phyloP scores from a whole-genome alignment of 345 rosid species.

The Gossypium rotundifolium region DNA sequence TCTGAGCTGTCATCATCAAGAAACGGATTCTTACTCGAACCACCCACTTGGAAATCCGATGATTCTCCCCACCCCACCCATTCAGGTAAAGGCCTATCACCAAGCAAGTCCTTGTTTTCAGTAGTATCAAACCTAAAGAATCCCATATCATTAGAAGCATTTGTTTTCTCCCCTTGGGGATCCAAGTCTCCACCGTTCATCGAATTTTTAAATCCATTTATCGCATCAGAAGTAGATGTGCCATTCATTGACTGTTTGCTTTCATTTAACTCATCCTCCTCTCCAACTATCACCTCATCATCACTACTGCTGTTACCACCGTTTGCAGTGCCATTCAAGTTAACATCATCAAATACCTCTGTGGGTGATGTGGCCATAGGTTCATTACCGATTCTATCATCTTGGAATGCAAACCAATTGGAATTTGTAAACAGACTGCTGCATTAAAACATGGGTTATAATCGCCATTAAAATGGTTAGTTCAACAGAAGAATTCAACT shows the following conservation, averaged over 20 bases:
- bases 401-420: conserved; percentile 97
- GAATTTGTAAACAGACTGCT: conserved; percentile 89
- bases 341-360: conserved; percentile 72
- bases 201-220: conserved; percentile 28
- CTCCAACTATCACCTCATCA: conserved; percentile 87
- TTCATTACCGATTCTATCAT: conserved; percentile 52
- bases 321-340: conserved; percentile 57
- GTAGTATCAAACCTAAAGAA: conserved; percentile 59
- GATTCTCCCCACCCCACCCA: conserved; percentile 94
- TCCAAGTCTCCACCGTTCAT: conserved; percentile 16
- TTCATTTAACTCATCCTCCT: conserved; percentile 58
- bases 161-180: conserved; percentile 30
- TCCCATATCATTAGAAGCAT: conserved; percentile 31
- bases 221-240: conserved; percentile 44
- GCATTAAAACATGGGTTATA: conserved; percentile 16
- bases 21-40: conserved; percentile 64
- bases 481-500: background rate
- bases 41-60: conserved; percentile 47
- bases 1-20: conserved; percentile 43
- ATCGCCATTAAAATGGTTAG: background rate
- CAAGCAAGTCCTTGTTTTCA: conserved; percentile 49
- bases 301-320: conserved; percentile 76
- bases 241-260: conserved; percentile 35
- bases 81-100: conserved; percentile 55
- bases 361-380: conserved; percentile 45